Evolutionary conservation across 352 stramenopile genomes (phyloP), one percentile per base, ranked within the genome.

Genomic region (Lagenidium sp.): DNA sequence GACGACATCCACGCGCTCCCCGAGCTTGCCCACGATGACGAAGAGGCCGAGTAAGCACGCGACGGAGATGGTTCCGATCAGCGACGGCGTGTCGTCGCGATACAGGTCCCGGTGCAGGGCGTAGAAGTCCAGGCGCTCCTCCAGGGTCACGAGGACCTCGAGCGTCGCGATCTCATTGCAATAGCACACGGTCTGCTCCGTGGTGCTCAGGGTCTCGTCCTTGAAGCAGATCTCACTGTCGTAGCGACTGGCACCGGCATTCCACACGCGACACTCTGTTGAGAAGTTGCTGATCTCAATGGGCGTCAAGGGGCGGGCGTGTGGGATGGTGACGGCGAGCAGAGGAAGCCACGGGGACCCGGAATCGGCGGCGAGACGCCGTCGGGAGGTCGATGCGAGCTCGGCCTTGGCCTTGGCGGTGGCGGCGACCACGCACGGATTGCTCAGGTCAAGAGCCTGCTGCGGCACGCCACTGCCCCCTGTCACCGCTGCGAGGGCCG

Each of bases 121-220:
- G 37, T 79, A 74, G 36, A 82, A 90, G 35, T 82, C 65, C 16
- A 87, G 60, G 3, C 58, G 62, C 38, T 90, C 77, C 18, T 83
- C 63, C 11, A 85, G 25, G 1, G 72, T 77, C 4, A 87, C 59
- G 7, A 86, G 39, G 20, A 90, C 65, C 34, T 90, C 69, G 10
- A 90, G 58, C 5, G 21, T 23, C 4, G 44, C 44, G 13, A 82
- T 36, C 16, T 65, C 47, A 0, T 37, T 63, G 44, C 77, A 90
- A 31, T 73, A 82, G 21, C 77, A 90, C 8, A 81, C 64, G 0
- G 77, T 90, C 0, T 49, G 11, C 0, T 55, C 47, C 1, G 45
- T 34, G 0, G 71, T 67, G 20, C 74, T 87, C 15, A 41, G 35
- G 3, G 50, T 45, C 3, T 60, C 55, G 34, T 86, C 74, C 15